These are phyloP conservation scores for Clathrospora elynae DNA, from an alignment of 2,329 filamentous ascomycete genomes.

Conservation along the genomic window DNA sequence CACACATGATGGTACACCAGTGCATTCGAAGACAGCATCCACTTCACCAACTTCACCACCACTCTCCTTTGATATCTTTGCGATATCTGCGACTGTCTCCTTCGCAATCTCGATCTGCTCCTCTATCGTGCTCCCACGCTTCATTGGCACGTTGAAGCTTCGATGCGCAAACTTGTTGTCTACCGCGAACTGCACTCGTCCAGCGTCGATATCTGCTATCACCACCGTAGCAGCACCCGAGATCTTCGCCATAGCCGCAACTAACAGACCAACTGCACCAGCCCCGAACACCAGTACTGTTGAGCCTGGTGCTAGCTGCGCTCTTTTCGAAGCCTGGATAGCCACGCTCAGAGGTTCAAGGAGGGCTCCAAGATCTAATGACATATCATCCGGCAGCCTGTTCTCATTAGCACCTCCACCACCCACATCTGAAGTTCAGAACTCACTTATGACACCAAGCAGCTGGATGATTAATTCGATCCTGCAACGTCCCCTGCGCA, in stretches of 20 bases:
- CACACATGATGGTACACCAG: constrained; percentile 75
- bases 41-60: constrained; percentile 58
- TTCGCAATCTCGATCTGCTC: constrained; percentile 59
- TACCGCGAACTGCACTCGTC: constrained; percentile 61
- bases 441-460: constrained; percentile 61
- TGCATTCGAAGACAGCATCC: constrained; percentile 76
- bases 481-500: constrained; percentile 67
- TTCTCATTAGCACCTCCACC: constrained; percentile 6
- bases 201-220: constrained; percentile 65
- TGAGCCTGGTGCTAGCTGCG: constrained; percentile 53
- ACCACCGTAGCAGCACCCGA: constrained; percentile 61
- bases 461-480: constrained; percentile 65
- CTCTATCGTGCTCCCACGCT: constrained; percentile 56
- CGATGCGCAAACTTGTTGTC: constrained; percentile 56
- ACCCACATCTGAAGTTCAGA: background rate
- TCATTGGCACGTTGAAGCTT: constrained; percentile 54
- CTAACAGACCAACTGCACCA: constrained; percentile 64
- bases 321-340: constrained; percentile 63
- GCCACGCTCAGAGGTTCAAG: constrained; percentile 66
- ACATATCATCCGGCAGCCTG: constrained; percentile 58
- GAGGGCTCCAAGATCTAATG: constrained; percentile 62
- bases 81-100: constrained; percentile 54
- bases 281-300: constrained; percentile 65
- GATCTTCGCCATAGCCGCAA: constrained; percentile 62
- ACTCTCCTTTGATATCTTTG: constrained; percentile 42